Evolutionary conservation across 305 asterid genomes (phyloP), one percentile per base, ranked within the genome.

Genomic region (Solanum hybrid): DNA sequence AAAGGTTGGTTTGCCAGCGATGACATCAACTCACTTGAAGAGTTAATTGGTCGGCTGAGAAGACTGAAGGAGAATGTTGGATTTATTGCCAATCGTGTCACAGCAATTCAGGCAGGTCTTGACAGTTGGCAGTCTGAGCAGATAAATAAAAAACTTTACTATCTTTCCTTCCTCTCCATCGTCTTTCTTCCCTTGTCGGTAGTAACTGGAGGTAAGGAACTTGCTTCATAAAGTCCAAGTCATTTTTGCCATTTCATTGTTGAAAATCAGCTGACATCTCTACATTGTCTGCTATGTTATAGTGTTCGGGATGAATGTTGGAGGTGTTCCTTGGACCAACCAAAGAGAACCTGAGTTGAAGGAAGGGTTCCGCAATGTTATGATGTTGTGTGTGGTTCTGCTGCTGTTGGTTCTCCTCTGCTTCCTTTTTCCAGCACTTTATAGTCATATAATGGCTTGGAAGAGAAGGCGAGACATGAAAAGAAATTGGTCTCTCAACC

Each of bases 111-210:
- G 85, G 98, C 98, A 12, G 98, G 99, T 56, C 98, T 96, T 1
- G 99, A 96, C 88, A 95, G 98, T 89, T 97, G 99, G 99, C 99
- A 97, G 87, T 93, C 99, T 2, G 99, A 97, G 93, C 99, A 97
- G 90, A 97, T 97, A 90, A 96, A 97, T 86, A 90, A 94, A 91
- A 97, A 97, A 88, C 90, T 97, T 88, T 97, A 97, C 93, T 97
- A 95, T 89, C 98, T 96, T 87, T 97, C 99, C 4, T 97, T 97
- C 93, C 98, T 97, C 92, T 96, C 99, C 92, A 95, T 96, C 91
- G 92, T 96, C 91, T 97, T 97, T 81, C 97, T 97, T 86, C 99
- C 99, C 22, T 72, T 97, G 90, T 97, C 99, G 36, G 92, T 96
- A 90, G 92, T 97, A 31, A 97, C 99, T 1, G 99, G 99, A 96